phyloP scores from a whole-genome alignment of 176 grass and related monocot genomes.

The Eragrostis curvula region DNA sequence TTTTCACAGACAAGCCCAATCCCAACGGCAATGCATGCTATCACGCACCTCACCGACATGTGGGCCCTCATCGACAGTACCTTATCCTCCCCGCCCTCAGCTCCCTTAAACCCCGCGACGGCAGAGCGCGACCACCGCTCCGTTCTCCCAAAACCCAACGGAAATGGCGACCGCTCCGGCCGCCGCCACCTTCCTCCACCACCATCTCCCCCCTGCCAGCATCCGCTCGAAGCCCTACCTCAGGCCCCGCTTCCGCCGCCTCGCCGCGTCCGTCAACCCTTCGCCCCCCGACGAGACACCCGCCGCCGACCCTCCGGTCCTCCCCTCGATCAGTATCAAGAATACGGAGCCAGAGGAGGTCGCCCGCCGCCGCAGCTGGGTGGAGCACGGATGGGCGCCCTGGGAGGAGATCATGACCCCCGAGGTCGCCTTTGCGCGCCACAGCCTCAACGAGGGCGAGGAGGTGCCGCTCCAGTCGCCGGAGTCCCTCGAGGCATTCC shows the following conservation, averaged over 20 bases:
- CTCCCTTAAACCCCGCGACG: constrained; percentile 38
- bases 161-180: constrained; percentile 57
- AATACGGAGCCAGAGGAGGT: constrained; percentile 72
- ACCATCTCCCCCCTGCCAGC: constrained; percentile 33
- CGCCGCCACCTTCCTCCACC: constrained; percentile 49
- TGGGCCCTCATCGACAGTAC: neutral
- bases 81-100: constrained; percentile 36
- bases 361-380: constrained; percentile 69
- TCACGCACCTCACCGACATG: constrained; percentile 30
- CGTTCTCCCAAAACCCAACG: constrained; percentile 25
- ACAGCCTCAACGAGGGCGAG: constrained; percentile 89
- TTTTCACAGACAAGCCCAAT: too few species aligned
- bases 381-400: constrained; percentile 81
- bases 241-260: constrained; percentile 20
- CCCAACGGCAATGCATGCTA: too few species aligned
- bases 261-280: constrained; percentile 49
- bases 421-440: constrained; percentile 82
- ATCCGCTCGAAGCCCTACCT: constrained; percentile 43
- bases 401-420: constrained; percentile 91
- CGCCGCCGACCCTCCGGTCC: constrained; percentile 55
- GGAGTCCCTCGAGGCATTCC: constrained; percentile 85
- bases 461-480: constrained; percentile 89
- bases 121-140: constrained; percentile 15
- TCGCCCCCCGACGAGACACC: constrained; percentile 60
- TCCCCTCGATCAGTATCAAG: constrained; percentile 47